phyloP scores from a whole-genome alignment of 768 basidiomycete genomes.

The Strobilomyces confusus region DNA sequence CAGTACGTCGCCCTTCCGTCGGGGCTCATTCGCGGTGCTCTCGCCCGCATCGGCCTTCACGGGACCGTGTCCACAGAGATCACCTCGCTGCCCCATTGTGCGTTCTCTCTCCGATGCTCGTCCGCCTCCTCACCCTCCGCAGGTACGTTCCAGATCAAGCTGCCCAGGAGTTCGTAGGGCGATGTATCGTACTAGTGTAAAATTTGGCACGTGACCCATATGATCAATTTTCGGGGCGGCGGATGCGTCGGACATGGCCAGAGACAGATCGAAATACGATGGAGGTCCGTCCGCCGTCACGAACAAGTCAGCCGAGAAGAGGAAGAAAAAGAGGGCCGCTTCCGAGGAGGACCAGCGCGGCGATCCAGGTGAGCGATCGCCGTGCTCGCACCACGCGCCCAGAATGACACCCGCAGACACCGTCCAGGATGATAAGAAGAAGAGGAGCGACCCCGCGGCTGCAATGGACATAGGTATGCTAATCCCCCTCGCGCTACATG shows the following conservation, averaged over 20 bases:
- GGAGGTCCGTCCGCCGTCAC: too few species aligned
- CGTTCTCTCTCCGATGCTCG: constrained; percentile 14
- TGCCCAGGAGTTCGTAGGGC: constrained; percentile 52
- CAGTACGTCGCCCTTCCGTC: constrained; percentile 76
- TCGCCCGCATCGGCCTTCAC: constrained; percentile 72
- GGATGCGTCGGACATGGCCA: too few species aligned
- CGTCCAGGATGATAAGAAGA: constrained; percentile 7
- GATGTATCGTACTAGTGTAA: not conserved
- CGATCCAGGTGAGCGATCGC: not conserved
- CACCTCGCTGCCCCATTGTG: constrained; percentile 82
- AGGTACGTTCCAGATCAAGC: constrained; percentile 84
- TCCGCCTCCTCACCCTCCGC: not conserved
- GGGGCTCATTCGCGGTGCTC: constrained; percentile 81
- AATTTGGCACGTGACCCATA: constrained; percentile 1
- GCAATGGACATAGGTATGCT: constrained; percentile 1
- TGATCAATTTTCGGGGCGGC: not conserved
- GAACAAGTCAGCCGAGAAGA: constrained; percentile 23
- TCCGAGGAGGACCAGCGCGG: not conserved
- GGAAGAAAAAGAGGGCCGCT: constrained; percentile 34
- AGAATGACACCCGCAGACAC: not conserved
- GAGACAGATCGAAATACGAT: too few species aligned
- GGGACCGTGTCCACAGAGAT: constrained; percentile 64
- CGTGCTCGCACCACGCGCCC: not conserved
- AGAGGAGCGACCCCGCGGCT: constrained; percentile 10
- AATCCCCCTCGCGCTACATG: not conserved